A percentile compares a stretch with the other conserved stretches of the same genome.
phyloP scores from a whole-genome alignment of 139 green algal species.

The Edaphochlamys debaryana region DNA sequence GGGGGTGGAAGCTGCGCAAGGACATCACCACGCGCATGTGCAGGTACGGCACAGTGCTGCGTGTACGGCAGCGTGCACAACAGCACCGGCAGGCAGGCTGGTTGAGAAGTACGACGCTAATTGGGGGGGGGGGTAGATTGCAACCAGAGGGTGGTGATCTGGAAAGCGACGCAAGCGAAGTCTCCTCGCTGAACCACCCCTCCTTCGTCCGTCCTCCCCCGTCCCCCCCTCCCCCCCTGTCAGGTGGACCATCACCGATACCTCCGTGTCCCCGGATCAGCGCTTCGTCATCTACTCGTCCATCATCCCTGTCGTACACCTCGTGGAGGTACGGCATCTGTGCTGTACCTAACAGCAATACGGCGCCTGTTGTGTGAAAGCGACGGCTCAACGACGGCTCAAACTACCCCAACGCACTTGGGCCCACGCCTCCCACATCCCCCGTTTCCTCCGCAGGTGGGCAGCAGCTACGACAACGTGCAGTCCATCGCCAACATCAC shows the following conservation, averaged over 20 bases:
- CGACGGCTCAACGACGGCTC: no score
- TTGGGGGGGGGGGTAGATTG: neutral
- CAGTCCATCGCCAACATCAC: slow-evolving; percentile 64
- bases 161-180: no score
- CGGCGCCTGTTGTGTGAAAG: no score
- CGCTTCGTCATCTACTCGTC: slow-evolving; percentile 83
- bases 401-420: no score
- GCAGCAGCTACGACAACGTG: slow-evolving; percentile 49
- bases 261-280: slow-evolving; percentile 79
- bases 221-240: neutral
- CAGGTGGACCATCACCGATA: slow-evolving; percentile 88
- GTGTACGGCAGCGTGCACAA: no score
- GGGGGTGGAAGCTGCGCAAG: slow-evolving; percentile 79
- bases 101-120: no score
- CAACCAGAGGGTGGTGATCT: no score
- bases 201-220: no score
- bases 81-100: neutral
- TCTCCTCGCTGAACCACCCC: no score
- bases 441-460: slow-evolving; percentile 1
- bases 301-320: slow-evolving; percentile 77
- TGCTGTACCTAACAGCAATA: neutral
- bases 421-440: neutral
- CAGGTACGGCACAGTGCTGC: no score
- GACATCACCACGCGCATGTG: slow-evolving; percentile 73
- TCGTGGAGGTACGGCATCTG: slow-evolving; percentile 60